Evolutionary conservation across 2,329 filamentous ascomycete species (phyloP), one percentile per base, ranked within the genome.

Genomic region (Epichloe coenophiala): DNA sequence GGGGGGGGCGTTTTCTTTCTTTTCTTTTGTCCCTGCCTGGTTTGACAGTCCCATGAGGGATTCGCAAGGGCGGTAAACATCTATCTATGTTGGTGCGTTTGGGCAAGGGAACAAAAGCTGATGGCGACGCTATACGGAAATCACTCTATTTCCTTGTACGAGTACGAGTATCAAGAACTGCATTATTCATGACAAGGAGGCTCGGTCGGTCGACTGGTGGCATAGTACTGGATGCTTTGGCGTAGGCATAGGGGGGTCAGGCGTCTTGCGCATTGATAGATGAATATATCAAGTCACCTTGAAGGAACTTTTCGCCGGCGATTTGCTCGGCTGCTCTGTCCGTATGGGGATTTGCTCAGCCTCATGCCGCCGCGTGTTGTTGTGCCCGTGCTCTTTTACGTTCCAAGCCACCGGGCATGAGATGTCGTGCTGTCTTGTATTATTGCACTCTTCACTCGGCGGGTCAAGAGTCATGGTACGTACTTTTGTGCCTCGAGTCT

Each of bases 111-210:
- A 21, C 11, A 4, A 42, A 27, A 13, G 40, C 40, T 27, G 4
- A 31, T 3, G 40, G 11, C 12, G 19, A 19, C 17, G 19, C 4
- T 23, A 7, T 44, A 39, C n/a, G 47, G 47, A 38, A 43, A 44
- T 31, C 6, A 27, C 8, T 31, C 12, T n/a, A 38, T 39, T 45
- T 23, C 35, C 43, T 48, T 51, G 49, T 48, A 31, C 27, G 27
- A 31, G 27, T 31, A 51, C 45, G 46, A 51, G 19, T 45, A 49
- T 13, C 46, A 37, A 19, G 49, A 39, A 44, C 44, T 47, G 49
- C 49, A 48, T 46, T 49, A 21, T 37, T 45, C 31, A 45, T 48
- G 45, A 37, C 17, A 40, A n/a, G 38, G 41, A 31, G 17, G 21
- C 15, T 19, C 27, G 9, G 27, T 31, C 27, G 27, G 27, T 31